Conservation (phyloP, 75 land plant species). For the Selaginella tamariscina region DNA sequence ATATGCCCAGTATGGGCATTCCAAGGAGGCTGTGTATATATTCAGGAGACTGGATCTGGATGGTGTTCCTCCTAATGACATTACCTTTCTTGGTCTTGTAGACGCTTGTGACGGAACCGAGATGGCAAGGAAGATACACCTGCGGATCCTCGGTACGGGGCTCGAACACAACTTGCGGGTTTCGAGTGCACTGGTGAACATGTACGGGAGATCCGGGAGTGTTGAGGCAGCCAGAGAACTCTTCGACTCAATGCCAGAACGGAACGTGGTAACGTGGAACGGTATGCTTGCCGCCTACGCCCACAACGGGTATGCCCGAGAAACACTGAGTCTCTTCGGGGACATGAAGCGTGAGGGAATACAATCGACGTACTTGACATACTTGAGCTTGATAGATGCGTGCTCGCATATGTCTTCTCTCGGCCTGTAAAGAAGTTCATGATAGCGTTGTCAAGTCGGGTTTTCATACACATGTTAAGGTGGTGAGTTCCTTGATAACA, state of each 20-base stretch:
- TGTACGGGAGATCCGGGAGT: constrained; percentile 1
- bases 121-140: background rate
- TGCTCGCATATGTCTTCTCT: background rate
- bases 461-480: background rate
- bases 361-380: background rate
- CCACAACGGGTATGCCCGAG: background rate
- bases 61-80: background rate
- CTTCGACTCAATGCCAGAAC: background rate
- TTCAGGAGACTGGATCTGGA: background rate
- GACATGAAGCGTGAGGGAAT: background rate
- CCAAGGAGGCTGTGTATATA: background rate
- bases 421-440: background rate
- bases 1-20: constrained; percentile 1
- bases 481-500: background rate
- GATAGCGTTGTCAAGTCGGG: too few relatives aligned
- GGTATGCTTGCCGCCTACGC: constrained; percentile 2
- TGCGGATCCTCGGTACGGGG: background rate
- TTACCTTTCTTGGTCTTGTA: background rate
- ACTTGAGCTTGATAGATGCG: background rate
- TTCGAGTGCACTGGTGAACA: constrained; percentile 1
- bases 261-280: background rate
- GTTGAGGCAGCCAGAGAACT: background rate
- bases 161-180: background rate
- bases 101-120: background rate
- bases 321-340: background rate